phyloP scores from a whole-genome alignment of 768 basidiomycete species.

The Lyophyllum shimeji region DNA sequence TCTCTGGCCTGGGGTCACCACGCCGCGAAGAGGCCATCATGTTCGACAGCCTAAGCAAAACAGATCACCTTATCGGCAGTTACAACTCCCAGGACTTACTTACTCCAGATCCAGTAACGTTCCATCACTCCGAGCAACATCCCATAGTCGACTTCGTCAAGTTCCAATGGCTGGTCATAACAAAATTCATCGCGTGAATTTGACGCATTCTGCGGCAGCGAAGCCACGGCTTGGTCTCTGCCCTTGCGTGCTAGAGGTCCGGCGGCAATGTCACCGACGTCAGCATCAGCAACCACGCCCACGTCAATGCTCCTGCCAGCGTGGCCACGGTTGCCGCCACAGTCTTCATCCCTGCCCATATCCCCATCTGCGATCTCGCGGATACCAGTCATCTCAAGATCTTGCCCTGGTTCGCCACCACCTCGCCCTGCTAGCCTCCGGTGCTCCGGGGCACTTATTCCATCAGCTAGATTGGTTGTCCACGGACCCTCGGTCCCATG shows the following conservation, averaged over 20 bases:
- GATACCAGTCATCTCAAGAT: not conserved
- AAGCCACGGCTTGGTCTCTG: conserved; percentile 6
- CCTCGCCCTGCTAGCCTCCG: not conserved
- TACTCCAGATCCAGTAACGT: conserved; percentile 30
- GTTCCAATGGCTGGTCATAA: conserved; percentile 15
- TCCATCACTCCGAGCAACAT: conserved; percentile 41
- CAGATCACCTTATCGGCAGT: conserved; percentile 1
- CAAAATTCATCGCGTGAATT: conserved; percentile 4
- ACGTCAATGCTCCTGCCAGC: conserved; percentile 4
- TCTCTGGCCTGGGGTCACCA: too few relatives aligned
- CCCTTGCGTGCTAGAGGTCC: conserved; percentile 9
- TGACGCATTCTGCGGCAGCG: conserved; percentile 3
- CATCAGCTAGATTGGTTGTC: not conserved
- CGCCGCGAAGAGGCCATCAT: too few relatives aligned
- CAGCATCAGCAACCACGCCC: conserved; percentile 5
- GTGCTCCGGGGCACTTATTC: not conserved
- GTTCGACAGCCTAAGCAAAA: not conserved
- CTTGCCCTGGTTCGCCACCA: not conserved
- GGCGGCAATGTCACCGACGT: conserved; percentile 12
- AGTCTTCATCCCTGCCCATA: conserved; percentile 4
- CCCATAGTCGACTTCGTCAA: conserved; percentile 37
- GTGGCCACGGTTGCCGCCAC: not conserved
- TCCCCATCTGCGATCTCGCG: not conserved
- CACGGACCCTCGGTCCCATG: not conserved
- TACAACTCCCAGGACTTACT: conserved; percentile 13